Evolutionary conservation across 2,329 filamentous ascomycete species (phyloP).

Genomic region (Graphilbum fragrans): DNA sequence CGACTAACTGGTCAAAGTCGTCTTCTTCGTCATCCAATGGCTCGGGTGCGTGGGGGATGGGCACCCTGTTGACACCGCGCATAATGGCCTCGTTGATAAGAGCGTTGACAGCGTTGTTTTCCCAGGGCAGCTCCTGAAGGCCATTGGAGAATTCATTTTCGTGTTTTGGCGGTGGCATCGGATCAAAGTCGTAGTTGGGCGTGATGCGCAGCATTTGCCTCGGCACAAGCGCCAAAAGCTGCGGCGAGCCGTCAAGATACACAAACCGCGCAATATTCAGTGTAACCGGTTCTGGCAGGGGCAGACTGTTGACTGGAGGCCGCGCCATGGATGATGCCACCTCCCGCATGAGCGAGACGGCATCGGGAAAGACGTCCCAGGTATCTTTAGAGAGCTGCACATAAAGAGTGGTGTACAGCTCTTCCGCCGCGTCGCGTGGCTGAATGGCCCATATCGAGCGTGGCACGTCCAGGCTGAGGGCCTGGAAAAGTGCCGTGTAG

Average conservation of each 20-base stretch:
- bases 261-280: slow-evolving; percentile 59
- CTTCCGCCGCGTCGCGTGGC: slow-evolving; percentile 51
- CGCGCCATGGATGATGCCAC: slow-evolving; percentile 27
- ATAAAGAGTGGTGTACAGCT: slow-evolving; percentile 66
- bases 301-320: slow-evolving; percentile 23
- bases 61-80: no score
- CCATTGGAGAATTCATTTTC: slow-evolving; percentile 38
- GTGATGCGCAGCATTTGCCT: slow-evolving; percentile 47
- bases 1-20: no score
- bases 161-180: slow-evolving; percentile 55
- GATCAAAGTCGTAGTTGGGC: slow-evolving; percentile 68
- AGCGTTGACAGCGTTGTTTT: not conserved
- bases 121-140: slow-evolving; percentile 31
- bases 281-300: slow-evolving; percentile 23
- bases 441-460: slow-evolving; percentile 72
- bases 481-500: slow-evolving; percentile 67
- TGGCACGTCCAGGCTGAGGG: slow-evolving; percentile 67
- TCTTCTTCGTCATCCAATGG: no score
- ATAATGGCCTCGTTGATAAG: no score
- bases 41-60: no score
- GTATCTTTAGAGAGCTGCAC: slow-evolving; percentile 65
- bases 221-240: slow-evolving; percentile 59
- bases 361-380: slow-evolving; percentile 66
- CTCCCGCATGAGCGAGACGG: slow-evolving; percentile 55
- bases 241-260: slow-evolving; percentile 63